Evolutionary conservation across 2,329 filamentous ascomycete genomes (phyloP), one percentile per base, ranked within the genome.

Genomic region (Xylaria polymorpha): DNA sequence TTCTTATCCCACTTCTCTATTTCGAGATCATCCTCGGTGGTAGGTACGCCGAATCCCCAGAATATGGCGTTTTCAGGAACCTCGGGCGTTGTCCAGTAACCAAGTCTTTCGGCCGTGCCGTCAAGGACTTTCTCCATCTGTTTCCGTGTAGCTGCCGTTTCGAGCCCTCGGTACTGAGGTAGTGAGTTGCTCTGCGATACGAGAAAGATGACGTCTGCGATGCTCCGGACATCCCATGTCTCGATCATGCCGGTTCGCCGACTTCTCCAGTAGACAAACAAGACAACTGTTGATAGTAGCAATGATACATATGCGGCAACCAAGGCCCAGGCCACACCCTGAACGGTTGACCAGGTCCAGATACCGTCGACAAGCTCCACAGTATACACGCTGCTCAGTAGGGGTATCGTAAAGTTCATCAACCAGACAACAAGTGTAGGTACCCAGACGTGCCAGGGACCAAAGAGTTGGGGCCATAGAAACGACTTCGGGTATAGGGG

Each of bases 321-420:
- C 32, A 94, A 83, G 0, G 90, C 87, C 94, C 94, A 98, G 32
- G 92, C 90, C 25, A 96, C 85, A 15, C 90, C 90, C 74, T 93
- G 90, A 0, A 94, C 91, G 0, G 93, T 86, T 6, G 93, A 87
- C 94, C 94, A 98, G 63, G 85, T 86, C 92, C 94, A 97, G 8
- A 71, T 61, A 1, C 85, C 85, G 37, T 87, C 81, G 2, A 86
- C 83, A 25, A 85, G 83, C 44, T 90, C 84, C 50, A 88, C 86
- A 7, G 90, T 90, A 79, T 95, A 98, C 37, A 92, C 83, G 70
- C 90, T 89, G 77, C 92, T 93, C 71, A 94, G 88, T 20, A 98
- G 86, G 1, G 94, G 95, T 46, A 98, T 87, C 6, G 92, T 91
- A 75, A 96, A 92, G 73, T 92, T 88, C 35, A 90, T 86, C 25